A percentile compares a stretch with the other conserved stretches of the same genome.
These are phyloP conservation scores for Cercospora canescens DNA, from an alignment of 2,329 filamentous ascomycete genomes.

Conservation along the genomic window DNA sequence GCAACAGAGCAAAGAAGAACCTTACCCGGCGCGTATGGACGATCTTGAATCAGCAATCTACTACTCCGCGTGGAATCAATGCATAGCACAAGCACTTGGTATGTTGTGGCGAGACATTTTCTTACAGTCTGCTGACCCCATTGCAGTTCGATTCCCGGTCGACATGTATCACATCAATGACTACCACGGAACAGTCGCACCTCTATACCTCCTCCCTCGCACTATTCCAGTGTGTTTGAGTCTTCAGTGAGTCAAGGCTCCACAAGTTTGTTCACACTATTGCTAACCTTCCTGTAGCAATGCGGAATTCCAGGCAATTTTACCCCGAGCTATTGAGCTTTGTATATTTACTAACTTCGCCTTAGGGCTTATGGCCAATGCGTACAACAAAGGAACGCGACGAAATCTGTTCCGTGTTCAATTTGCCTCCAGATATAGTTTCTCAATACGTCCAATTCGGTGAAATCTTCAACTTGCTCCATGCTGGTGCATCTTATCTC, in stretches of 20 bases:
- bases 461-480: constrained; percentile 66
- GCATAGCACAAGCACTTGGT: constrained; percentile 61
- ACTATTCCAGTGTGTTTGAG: constrained; percentile 62
- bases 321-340: not conserved
- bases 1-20: constrained; percentile 60
- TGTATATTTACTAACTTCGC: not conserved
- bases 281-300: constrained; percentile 41
- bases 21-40: constrained; percentile 67
- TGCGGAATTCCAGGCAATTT: constrained; percentile 60
- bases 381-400: constrained; percentile 58
- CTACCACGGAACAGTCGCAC: constrained; percentile 62
- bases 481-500: constrained; percentile 63
- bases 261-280: not conserved
- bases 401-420: constrained; percentile 65
- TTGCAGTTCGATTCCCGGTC: constrained; percentile 31
- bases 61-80: constrained; percentile 69
- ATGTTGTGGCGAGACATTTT: not conserved
- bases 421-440: constrained; percentile 57
- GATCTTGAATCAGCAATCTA: constrained; percentile 66
- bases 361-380: constrained; percentile 62
- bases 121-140: not conserved
- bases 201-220: constrained; percentile 62
- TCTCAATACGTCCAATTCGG: constrained; percentile 64
- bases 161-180: constrained; percentile 66
- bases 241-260: constrained; percentile 45